Conservation (phyloP, 179 eudicot genomes). For the Amaranthus tricolor region DNA sequence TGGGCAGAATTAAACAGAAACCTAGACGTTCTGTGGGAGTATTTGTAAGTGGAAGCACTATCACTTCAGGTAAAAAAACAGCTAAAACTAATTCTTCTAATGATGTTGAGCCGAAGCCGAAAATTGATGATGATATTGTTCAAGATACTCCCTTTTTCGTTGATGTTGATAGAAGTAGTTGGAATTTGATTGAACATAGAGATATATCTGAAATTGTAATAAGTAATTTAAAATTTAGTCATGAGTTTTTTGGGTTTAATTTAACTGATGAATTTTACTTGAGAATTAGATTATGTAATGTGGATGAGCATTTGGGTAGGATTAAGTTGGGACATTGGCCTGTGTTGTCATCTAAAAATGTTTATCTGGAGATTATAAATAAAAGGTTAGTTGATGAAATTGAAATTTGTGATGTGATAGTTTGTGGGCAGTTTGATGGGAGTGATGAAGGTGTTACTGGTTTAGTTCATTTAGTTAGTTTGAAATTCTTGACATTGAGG, state of each 20-base stretch:
- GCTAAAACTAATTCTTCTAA: conserved; percentile 18
- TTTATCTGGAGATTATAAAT: conserved; percentile 49
- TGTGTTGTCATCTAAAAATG: conserved; percentile 41
- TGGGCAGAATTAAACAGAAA: conserved; percentile 44
- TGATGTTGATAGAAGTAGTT: conserved; percentile 51
- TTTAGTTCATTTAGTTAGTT: conserved; percentile 63
- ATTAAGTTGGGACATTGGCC: conserved; percentile 81
- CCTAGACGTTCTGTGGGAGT: conserved; percentile 35
- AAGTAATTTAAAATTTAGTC: conserved; percentile 42
- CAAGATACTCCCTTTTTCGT: conserved; percentile 40
- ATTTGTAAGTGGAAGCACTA: conserved; percentile 16
- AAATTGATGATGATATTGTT: conserved; percentile 2
- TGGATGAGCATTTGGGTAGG: conserved; percentile 40
- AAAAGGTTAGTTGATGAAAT: conserved; percentile 30
- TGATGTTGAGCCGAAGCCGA: neutral
- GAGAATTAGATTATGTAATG: conserved; percentile 60
- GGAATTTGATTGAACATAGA: conserved; percentile 54
- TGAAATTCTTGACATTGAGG: conserved; percentile 74
- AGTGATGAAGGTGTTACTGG: conserved; percentile 74
- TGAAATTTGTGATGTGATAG: conserved; percentile 46
- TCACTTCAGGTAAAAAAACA: conserved; percentile 15
- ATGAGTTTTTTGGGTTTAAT: conserved; percentile 43
- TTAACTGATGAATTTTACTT: conserved; percentile 43
- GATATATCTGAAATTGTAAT: conserved; percentile 82
- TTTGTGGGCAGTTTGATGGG: conserved; percentile 76